Percentiles rank a stretch among this genome's conserved stretches.
Conservation (phyloP, 2,329 filamentous ascomycete genomes). For the Aaosphaeria pasadenensis region DNA sequence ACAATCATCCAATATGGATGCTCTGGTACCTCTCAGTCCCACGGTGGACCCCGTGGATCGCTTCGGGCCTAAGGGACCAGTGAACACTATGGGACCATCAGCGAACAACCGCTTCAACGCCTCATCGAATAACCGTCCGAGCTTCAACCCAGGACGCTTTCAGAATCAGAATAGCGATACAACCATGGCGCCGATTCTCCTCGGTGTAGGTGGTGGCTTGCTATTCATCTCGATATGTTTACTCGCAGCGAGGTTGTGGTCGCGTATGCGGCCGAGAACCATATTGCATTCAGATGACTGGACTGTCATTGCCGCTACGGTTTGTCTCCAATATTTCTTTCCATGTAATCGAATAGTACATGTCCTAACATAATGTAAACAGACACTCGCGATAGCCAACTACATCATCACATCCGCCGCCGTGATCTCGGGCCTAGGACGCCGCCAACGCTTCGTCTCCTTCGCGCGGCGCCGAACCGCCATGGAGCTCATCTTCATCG, state of each 20-base stretch:
- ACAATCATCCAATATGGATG: neutral
- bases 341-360: neutral
- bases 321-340: constrained; percentile 3
- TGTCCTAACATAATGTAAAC: neutral
- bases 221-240: constrained; percentile 13
- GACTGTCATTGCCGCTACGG: constrained; percentile 15
- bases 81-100: neutral
- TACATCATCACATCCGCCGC: constrained; percentile 14
- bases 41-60: neutral
- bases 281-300: constrained; percentile 19
- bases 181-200: constrained; percentile 17
- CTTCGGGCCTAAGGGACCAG: neutral
- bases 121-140: neutral
- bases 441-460: constrained; percentile 15
- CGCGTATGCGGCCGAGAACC: constrained; percentile 7
- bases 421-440: constrained; percentile 21
- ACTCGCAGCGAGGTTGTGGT: constrained; percentile 19
- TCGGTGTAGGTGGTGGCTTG: constrained; percentile 16
- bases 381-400: constrained; percentile 18
- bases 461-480: constrained; percentile 9
- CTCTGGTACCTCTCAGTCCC: neutral
- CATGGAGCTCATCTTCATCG: constrained; percentile 20
- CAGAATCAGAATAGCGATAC: constrained; percentile 2
- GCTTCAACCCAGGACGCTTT: constrained; percentile 1
- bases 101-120: neutral